A percentile compares a stretch with the other conserved stretches of the same genome.
These are phyloP conservation scores for Waltergamsia citrina DNA, from an alignment of 2,329 filamentous ascomycete genomes.

Conservation along the genomic window DNA sequence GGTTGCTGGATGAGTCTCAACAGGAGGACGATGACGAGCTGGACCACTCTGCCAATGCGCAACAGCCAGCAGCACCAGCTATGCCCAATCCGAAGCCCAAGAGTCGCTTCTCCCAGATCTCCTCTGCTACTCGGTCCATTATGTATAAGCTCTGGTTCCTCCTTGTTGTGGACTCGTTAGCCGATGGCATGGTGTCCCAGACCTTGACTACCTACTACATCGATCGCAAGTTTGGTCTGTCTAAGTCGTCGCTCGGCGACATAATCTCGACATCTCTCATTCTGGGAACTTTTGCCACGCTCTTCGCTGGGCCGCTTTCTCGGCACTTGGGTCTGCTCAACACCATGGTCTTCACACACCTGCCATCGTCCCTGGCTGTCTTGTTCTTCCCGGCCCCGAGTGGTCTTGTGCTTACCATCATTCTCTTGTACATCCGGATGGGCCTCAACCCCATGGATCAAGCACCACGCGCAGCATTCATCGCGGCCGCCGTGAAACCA, in stretches of 20 bases:
- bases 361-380: constrained; percentile 53
- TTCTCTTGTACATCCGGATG: constrained; percentile 47
- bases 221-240: constrained; percentile 42
- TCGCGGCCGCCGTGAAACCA: constrained; percentile 55
- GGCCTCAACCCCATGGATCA: constrained; percentile 63
- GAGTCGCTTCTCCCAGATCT: constrained; percentile 43
- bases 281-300: constrained; percentile 39
- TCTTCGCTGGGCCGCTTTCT: constrained; percentile 48
- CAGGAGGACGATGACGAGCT: constrained; percentile 7
- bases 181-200: constrained; percentile 55
- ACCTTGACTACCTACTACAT: constrained; percentile 50
- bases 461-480: constrained; percentile 55
- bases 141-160: constrained; percentile 59
- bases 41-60: not conserved
- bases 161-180: constrained; percentile 53
- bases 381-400: constrained; percentile 48
- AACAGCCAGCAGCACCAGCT: constrained; percentile 1
- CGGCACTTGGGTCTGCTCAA: constrained; percentile 52
- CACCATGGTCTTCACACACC: constrained; percentile 54
- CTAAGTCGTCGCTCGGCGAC: constrained; percentile 50
- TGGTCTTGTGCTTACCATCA: constrained; percentile 39
- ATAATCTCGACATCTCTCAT: constrained; percentile 45
- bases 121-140: constrained; percentile 41
- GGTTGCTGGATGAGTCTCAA: constrained; percentile 12
- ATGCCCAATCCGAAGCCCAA: constrained; percentile 12